Evolutionary conservation across 2,329 filamentous ascomycete genomes (phyloP), one percentile per base, ranked within the genome.

Genomic region (Alternaria panax): DNA sequence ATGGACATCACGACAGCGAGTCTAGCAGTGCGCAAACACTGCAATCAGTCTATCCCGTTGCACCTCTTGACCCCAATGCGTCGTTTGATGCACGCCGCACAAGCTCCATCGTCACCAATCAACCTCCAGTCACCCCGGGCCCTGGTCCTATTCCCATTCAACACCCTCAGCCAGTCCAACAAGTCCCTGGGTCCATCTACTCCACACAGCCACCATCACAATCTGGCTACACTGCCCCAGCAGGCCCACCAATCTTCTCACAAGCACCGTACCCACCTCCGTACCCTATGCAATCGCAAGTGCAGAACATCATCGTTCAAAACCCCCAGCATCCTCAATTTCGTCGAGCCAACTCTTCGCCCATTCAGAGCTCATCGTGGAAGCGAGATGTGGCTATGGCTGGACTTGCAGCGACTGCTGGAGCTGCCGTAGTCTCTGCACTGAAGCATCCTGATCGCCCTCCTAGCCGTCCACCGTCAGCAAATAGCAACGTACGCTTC

Each of bases 161-260:
- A 74, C 92, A 96, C 69, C 93, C 93, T 2, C 90, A 93, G 67
- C 93, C 93, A 2, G 85, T 92, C 59, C 83, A 86, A 2, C 92
- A 91, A 0, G 87, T 96, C 3, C 88, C 89, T 36, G 85, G 86
- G 62, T 86, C 86, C 18, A 84, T 93, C 1, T 91, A 92, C 68
- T 84, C 79, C 20, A 78, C 78, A 5, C 80, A 83, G 60, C 73
- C 76, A 12, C 72, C 77, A 11, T 67, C 76, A 16, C 77, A 78
- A 27, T 58, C 79, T 40, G 71, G 75, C 6, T 82, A 83, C 61
- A 72, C 67, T 40, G 77, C 78, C 22, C 80, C 81, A 9, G 75
- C 68, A 24, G 79, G 78, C 3, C 77, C 79, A 42, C 75, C 80
- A 1, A 73, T 79, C 16, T 81, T 81, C 57, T 74, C 80, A 2